Base-by-base conservation (phyloP, 495 filamentous ascomycete genomes). In the Neurospora cerealis region DNA sequence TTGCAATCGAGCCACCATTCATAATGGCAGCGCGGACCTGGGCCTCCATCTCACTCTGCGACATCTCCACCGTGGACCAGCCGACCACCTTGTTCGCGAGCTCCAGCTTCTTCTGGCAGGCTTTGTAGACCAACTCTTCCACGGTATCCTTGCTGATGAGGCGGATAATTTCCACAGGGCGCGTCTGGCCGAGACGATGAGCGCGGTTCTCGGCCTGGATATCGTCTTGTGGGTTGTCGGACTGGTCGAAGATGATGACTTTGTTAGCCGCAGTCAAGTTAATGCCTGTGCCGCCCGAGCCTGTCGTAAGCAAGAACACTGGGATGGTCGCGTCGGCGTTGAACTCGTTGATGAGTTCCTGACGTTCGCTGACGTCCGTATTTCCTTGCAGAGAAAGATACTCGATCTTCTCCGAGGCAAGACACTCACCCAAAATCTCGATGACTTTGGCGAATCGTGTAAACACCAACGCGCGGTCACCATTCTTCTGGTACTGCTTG, bases 201-300 rank as follows among this genome's bases (percentile, higher is more conserved):
- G 96, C 96, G 24, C 96, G 92, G 79, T 99, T 98, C 83, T 97
- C 95, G 0, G 96, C 96, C 80, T 99, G 96, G 1, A 96, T 87
- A 78, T 99, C 96, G 73, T 98, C 94, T 80, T 99, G 96, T 0
- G 96, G 96, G 77, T 99, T 99, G 82, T 98, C 98, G 38, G 88
- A 91, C 70, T 92, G 93, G 81, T 99, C 96, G 79, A 98, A 98
- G 78, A 99, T 95, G 80, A 99, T 89, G 74, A 99, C 95, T 85
- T 97, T 98, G 83, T 98, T 98, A 4, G 96, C 96, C 54, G 91
- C 93, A 15, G 93, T 93, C 40, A 99, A 81, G 82, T 99, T 99
- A 83, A 99, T 97, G 19, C 96, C 96, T 4, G 95, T 93, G 42
- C 96, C 96, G 24, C 96, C 96, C 10, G 96, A 94, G 74, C 93